Evolutionary conservation across 495 filamentous ascomycete genomes (phyloP), one percentile per base, ranked within the genome.

Genomic region (Penicillium malachiteum): DNA sequence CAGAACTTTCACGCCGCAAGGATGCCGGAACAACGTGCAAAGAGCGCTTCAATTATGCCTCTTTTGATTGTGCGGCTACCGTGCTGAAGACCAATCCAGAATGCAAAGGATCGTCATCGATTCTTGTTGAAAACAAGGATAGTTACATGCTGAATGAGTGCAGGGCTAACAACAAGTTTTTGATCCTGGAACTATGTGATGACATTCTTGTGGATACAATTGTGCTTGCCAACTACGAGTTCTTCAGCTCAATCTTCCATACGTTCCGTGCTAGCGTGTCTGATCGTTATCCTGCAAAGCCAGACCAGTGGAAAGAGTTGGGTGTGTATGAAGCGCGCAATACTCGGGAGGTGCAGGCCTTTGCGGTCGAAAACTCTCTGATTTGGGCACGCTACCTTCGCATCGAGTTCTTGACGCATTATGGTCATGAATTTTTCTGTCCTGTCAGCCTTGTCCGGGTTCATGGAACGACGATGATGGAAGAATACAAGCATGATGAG

Each of bases 131-230:
- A 73, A 96, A 96, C 71, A 97, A 97, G 75, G 94, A 98, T 73
- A 92, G 88, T 65, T 98, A 98, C 68, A 96, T 98, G 94, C 81
- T 96, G 33, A 92, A 96, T 39, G 88, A 92, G 65, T 98, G 94
- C 65, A 83, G 83, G 0, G 85, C 84, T 30, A 77, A 88, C 64
- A 93, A 96, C 72, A 97, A 97, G 71, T 96, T 95, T 70, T 79
- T 97, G 50, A 90, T 97, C 58, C 82, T 98, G 50, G 93, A 98
- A 69, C 73, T 87, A 2, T 90, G 86, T 63, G 91, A 97, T 68
- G 91, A 97, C 56, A 97, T 98, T 50, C 79, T 96, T 41, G 87
- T 98, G 50, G 94, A 98, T 69, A 98, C 94, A 3, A 80, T 98
- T 32, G 94, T 96, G 1, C 81, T 98, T 16, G 93, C 94, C 40